Evolutionary conservation across 1,284 basidiomycete species (phyloP), one percentile per base, ranked within the genome.

Genomic region (Microbotryum saponariae): DNA sequence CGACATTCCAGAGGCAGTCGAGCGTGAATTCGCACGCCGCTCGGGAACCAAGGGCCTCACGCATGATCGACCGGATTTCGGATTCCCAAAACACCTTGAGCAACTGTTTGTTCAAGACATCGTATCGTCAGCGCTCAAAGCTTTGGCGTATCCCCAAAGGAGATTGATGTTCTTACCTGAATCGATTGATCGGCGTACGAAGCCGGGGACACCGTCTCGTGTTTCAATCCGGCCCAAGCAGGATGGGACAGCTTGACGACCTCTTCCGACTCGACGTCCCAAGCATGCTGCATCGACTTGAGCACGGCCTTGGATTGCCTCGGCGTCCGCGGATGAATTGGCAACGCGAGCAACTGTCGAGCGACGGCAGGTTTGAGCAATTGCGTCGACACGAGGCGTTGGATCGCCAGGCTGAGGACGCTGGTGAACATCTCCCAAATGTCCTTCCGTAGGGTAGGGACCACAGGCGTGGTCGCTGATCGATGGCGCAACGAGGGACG

Each of bases 31-130:
- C 76, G 47, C 71, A 70, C 4, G 75, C 73, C 20, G 74, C 75
- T 27, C 76, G 71, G 61, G 71, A 73, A 21, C 76, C 67, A 58
- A 74, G 73, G 23, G 73, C 74, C 44, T 76, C 75, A 12, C 73
- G 69, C 31, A 77, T 65, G 44, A 76, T 69, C n/a, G 60, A 57
- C 2, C 76, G 69, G 66, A 76, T 74, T 61, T 76, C 75, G 44
- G 67, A 64, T 60, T 77, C 76, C 71, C 75, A 77, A n/a, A 77
- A 66, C 54, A 75, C 74, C 66, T 75, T 76, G 67, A 76, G 72
- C 33, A 77, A 72, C 63, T 73, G 66, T 45, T 73, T 73, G 64
- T 45, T 73, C 60, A 72, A 61, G 63, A 42, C 37, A 18, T 18
- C 18, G 4, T 4, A 7, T 18, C 4, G 49, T 56, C 29, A 52